These are phyloP conservation scores for Paramecium sexaurelia DNA, from an alignment of 73 alveolate species.

Conservation along the genomic window DNA sequence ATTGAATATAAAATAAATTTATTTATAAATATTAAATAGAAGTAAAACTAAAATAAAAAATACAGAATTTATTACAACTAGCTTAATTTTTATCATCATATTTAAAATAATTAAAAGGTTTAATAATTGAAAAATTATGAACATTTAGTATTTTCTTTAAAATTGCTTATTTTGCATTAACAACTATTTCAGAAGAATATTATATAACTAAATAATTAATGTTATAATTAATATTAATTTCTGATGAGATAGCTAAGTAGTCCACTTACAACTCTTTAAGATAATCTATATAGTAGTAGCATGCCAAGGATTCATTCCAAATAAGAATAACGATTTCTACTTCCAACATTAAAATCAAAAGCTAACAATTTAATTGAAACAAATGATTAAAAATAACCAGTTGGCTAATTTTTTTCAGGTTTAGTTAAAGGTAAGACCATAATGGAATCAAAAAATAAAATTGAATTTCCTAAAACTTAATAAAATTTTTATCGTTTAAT, in stretches of 20 bases:
- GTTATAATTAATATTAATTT: not conserved
- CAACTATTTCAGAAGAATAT: not conserved
- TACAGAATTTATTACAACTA: too few species aligned
- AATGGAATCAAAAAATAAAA: not conserved
- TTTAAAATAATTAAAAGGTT: too few species aligned
- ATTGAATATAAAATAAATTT: too few species aligned
- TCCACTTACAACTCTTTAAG: not conserved
- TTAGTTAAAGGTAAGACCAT: not conserved
- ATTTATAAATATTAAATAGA: too few species aligned
- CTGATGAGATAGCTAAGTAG: not conserved
- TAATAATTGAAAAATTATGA: not conserved
- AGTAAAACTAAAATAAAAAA: too few species aligned
- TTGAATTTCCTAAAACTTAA: slow-evolving; percentile 1
- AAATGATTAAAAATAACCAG: not conserved
- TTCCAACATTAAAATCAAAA: slow-evolving; percentile 12
- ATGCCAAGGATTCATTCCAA: slow-evolving; percentile 55
- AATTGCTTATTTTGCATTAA: not conserved
- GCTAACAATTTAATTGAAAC: not conserved
- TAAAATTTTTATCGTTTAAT: not conserved
- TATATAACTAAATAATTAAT: not conserved
- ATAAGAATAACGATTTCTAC: slow-evolving; percentile 26
- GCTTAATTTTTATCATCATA: too few species aligned
- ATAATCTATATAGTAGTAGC: not conserved
- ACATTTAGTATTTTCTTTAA: too few species aligned
- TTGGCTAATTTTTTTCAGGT: not conserved